A percentile compares a stretch with the other conserved stretches of the same genome.
Conservation (phyloP, 2,329 filamentous ascomycete species). For the Trichoderma hamatum region DNA sequence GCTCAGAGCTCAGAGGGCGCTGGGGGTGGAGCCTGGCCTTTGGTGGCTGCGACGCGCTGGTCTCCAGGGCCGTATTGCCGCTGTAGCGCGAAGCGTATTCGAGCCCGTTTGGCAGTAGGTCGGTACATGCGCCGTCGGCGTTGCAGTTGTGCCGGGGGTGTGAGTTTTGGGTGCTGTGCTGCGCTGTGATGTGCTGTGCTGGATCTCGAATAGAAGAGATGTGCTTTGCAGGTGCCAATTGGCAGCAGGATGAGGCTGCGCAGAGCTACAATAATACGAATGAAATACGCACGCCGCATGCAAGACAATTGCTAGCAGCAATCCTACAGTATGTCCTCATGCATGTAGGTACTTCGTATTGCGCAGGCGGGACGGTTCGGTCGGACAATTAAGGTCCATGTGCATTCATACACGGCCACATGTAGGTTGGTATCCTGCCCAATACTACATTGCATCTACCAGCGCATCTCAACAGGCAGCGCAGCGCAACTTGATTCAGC, state of each 20-base stretch:
- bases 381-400: not conserved
- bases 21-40: conserved; percentile 5
- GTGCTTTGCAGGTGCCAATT: not conserved
- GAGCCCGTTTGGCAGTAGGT: not conserved
- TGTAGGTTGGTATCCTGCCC: not conserved
- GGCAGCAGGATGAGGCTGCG: not conserved
- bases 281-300: not conserved
- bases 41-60: conserved; percentile 18
- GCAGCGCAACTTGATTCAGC: not conserved
- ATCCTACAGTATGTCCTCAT: not conserved
- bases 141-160: conserved; percentile 19
- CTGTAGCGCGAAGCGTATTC: not conserved
- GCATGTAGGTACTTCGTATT: not conserved
- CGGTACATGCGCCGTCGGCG: conserved; percentile 6
- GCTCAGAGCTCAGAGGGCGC: conserved; percentile 13
- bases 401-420: not conserved
- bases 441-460: not conserved
- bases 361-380: not conserved
- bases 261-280: not conserved
- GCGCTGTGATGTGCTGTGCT: not conserved
- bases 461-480: not conserved
- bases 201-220: not conserved
- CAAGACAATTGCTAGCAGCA: not conserved
- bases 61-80: conserved; percentile 5
- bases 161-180: too few species aligned